These are phyloP conservation scores for Polymyxa betae DNA, from an alignment of 208 protist genomes.

Conservation along the genomic window DNA sequence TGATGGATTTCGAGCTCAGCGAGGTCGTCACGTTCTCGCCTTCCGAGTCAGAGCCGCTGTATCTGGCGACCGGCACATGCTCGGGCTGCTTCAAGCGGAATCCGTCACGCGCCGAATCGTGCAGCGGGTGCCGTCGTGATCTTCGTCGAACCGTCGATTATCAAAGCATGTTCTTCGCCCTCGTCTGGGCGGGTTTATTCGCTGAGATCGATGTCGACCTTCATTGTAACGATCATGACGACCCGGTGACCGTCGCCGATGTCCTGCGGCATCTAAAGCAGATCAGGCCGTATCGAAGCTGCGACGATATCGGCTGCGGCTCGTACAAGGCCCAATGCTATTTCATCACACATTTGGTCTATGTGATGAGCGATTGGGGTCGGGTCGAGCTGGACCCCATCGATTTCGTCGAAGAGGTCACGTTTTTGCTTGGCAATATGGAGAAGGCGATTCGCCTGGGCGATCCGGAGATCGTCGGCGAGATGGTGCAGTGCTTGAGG, in stretches of 20 bases:
- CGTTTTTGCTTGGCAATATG: slow-evolving; percentile 22
- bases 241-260: neutral
- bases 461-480: slow-evolving; percentile 45
- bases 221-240: neutral
- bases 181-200: slow-evolving; percentile 43
- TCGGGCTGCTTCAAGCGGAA: neutral
- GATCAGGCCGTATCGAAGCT: neutral
- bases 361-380: slow-evolving; percentile 47
- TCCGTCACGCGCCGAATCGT: neutral
- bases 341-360: slow-evolving; percentile 24
- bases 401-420: neutral
- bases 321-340: neutral
- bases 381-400: neutral
- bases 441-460: neutral
- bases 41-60: neutral
- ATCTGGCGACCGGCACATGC: neutral
- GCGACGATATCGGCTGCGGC: neutral
- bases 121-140: neutral
- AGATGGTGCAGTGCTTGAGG: neutral
- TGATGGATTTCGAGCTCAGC: neutral
- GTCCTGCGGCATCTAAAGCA: neutral
- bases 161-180: slow-evolving; percentile 13
- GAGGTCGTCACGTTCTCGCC: neutral
- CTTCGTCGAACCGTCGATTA: neutral
- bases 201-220: neutral